Conservation (phyloP, 768 basidiomycete genomes). For the Royoungia palumana region DNA sequence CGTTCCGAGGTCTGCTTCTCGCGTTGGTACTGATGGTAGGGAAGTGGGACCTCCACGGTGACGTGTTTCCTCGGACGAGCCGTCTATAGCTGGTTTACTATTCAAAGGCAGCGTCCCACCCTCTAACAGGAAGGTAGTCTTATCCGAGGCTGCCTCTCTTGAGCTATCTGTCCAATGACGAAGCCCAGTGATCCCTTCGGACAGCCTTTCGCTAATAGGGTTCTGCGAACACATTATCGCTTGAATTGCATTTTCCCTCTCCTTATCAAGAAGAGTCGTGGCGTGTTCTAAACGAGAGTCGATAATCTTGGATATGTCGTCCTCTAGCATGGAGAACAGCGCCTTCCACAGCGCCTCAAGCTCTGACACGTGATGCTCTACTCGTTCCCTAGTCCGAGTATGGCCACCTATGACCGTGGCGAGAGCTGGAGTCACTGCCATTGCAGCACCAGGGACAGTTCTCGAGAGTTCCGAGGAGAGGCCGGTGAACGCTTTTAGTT, state of each 20-base stretch:
- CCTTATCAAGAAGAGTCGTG: conserved; percentile 32
- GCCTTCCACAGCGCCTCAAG: conserved; percentile 47
- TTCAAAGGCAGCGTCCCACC: conserved; percentile 7
- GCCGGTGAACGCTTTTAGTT: conserved; percentile 47
- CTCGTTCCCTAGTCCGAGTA: conserved; percentile 40
- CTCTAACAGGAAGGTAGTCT: conserved; percentile 10
- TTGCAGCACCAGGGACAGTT: conserved; percentile 41
- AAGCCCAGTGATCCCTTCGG: conserved; percentile 7
- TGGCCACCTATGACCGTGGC: conserved; percentile 43
- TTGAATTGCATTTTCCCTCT: conserved; percentile 26
- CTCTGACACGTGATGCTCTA: conserved; percentile 37
- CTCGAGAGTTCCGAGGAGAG: conserved; percentile 47
- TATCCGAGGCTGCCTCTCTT: conserved; percentile 14
- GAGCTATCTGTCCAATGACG: conserved; percentile 12
- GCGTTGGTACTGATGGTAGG: conserved; percentile 12
- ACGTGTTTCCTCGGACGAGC: conserved; percentile 12
- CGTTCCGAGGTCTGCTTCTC: conserved; percentile 19
- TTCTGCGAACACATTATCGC: conserved; percentile 20
- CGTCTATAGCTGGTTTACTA: conserved; percentile 2
- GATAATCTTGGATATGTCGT: conserved; percentile 40
- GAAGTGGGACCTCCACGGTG: conserved; percentile 11
- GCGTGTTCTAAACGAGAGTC: conserved; percentile 31
- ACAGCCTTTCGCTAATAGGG: conserved; percentile 1
- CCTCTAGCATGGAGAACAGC: conserved; percentile 40
- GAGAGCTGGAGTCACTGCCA: conserved; percentile 43